Percentiles rank a stretch among this genome's conserved stretches.
These are phyloP conservation scores for Phytophthora agathidicida DNA, from an alignment of 352 stramenopile species.

Conservation along the genomic window DNA sequence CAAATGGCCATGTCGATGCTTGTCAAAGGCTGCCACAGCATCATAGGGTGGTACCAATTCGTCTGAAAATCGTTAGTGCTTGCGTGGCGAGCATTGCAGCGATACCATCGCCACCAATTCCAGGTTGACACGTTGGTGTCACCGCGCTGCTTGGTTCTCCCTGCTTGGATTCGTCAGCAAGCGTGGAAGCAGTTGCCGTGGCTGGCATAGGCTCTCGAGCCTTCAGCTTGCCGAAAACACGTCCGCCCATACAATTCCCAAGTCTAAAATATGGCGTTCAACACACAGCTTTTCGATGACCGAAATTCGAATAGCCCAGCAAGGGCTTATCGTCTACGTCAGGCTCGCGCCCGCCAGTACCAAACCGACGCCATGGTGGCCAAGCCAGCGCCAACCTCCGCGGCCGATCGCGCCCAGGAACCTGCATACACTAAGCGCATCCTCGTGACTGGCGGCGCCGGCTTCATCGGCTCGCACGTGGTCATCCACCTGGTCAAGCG, in stretches of 20 bases:
- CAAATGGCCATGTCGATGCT: too few relatives aligned
- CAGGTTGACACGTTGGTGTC: neutral
- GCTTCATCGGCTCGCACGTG: constrained; percentile 97
- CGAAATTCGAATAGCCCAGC: constrained; percentile 2
- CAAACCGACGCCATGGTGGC: too few relatives aligned
- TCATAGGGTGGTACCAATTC: too few relatives aligned
- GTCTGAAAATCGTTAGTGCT: too few relatives aligned
- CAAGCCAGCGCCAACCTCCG: too few relatives aligned
- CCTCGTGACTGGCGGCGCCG: constrained; percentile 96
- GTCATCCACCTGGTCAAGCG: constrained; percentile 96
- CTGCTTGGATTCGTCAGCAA: constrained; percentile 6
- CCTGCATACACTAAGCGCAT: constrained; percentile 94
- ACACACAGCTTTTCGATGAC: constrained; percentile 21
- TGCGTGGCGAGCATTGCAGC: too few relatives aligned
- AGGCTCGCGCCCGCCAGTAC: neutral
- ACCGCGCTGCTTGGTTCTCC: constrained; percentile 5
- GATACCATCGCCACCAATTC: too few relatives aligned
- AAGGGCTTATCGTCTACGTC: neutral
- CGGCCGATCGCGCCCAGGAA: too few relatives aligned
- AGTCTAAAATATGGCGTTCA: too few relatives aligned
- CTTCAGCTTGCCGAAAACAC: constrained; percentile 22
- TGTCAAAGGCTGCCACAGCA: too few relatives aligned
- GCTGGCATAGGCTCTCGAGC: neutral
- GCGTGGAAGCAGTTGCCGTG: constrained; percentile 1
- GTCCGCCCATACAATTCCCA: too few relatives aligned